Base-by-base conservation (phyloP, 768 basidiomycete genomes). In the Collybia sordida region DNA sequence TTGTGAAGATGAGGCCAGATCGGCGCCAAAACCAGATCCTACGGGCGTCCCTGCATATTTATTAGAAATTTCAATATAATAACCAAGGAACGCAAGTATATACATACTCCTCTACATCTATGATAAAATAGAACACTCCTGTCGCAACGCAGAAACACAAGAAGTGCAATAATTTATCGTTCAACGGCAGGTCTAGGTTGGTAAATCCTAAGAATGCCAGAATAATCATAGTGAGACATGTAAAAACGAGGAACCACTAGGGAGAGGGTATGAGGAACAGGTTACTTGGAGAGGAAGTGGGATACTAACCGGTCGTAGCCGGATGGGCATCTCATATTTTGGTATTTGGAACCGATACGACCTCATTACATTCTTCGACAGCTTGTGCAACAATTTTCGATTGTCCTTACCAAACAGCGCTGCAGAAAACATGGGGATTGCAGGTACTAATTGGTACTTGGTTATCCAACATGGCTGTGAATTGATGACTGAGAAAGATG, bases 1-100 rank as follows among this genome's bases (percentile, higher is more conserved):
- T 64, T 1, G 92, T 90, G 60, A 88, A 78, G 41, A 90, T 81
- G 9, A 90, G 64, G 7, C 80, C 77, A 22, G 82, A 77, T 62
- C 86, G 78, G 23, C 90, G 79, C 91, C 91, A 93, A 57, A 90
- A 86, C 90, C 92, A 93, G 66, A 93, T 79, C 54, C 90, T 76
- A 51, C 90, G 72, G 6, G 85, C 83, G 46, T 85, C 85, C 63
- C 91, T 93, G 45, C 14, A 35, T 42, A 5, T 36, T n/a, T n/a
- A 47, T 25, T 34, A 35, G 42, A 35, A 40, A 28, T 41, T 25
- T 51, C 21, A 23, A 51, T 27, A 40, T 36, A 11, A 28, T 6
- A 25, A 31, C 23, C 6, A 9, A 18, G 38, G 14, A 18, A 18
- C 8, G 11, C 28, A 23, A 12, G 14, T 8, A 42, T 34, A 12